Percentiles rank a stretch among this genome's conserved stretches.
These are phyloP conservation scores for Colletotrichum neosansevieriae DNA, from an alignment of 2,329 filamentous ascomycete species.

Conservation along the genomic window DNA sequence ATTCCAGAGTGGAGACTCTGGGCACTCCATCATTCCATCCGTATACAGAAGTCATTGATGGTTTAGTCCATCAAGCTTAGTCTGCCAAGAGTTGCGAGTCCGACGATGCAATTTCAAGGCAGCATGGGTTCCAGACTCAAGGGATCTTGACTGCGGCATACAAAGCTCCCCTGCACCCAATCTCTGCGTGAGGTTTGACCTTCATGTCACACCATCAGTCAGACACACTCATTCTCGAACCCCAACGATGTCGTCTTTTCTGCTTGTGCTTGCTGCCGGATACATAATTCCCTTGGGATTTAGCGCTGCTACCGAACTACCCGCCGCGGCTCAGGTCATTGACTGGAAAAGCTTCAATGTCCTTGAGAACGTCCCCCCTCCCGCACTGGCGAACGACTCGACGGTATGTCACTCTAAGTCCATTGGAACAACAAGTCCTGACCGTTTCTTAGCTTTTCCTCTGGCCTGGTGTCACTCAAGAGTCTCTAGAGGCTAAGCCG, in stretches of 20 bases:
- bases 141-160: neutral
- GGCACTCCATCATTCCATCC: slow-evolving; percentile 4
- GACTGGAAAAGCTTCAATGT: slow-evolving; percentile 58
- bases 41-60: slow-evolving; percentile 1
- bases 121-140: neutral
- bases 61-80: neutral
- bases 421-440: neutral
- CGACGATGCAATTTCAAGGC: slow-evolving; percentile 6
- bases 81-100: neutral
- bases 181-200: neutral
- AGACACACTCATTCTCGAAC: neutral
- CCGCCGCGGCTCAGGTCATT: slow-evolving; percentile 53
- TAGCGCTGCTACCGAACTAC: slow-evolving; percentile 1
- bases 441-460: slow-evolving; percentile 44
- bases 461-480: slow-evolving; percentile 56
- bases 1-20: slow-evolving; percentile 5
- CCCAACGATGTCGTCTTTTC: slow-evolving; percentile 1
- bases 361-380: slow-evolving; percentile 53
- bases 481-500: slow-evolving; percentile 53
- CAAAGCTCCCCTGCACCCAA: slow-evolving; percentile 5
- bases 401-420: slow-evolving; percentile 44
- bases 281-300: neutral
- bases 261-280: neutral
- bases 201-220: neutral
- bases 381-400: slow-evolving; percentile 51